Base-by-base conservation (phyloP, 78 protist genomes). In the Speleostelium caveatum region DNA sequence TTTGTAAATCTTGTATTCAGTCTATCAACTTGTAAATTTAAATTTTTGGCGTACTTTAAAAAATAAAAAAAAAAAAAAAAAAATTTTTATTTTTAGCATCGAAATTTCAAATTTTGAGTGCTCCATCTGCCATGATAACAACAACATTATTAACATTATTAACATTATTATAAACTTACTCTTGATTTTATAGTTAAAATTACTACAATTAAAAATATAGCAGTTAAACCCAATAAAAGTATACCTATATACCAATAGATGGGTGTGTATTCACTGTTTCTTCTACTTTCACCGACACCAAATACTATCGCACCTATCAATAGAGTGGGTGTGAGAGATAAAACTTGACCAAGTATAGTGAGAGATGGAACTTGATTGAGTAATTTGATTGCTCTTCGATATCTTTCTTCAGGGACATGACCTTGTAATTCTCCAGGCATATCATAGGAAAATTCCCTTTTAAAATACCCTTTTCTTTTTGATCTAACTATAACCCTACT, bases 201-300 rank as follows among this genome's bases (percentile, higher is more conserved):
- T n/a, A 63, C 58, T 22, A 67, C n/a, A 17, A 83, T 28, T 24
- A 83, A 68, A 38, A 51, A 53, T 51, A 83, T n/a, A 33, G 42
- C 42, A 26, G 91, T 39, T 10, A 83, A 39, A 53, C 72, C 71
- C 30, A 83, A 45, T 19, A 83, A 26, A n/a, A 83, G n/a, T 8
- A 83, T 83, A 56, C 91, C 91, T 4, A 83, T 83, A 71, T 83
- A 83, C 91, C 91, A 83, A 45, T 83, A 83, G 33, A 83, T 83
- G 63, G 91, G 91, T 42, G 91, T 83, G 55, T n/a, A 80, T 16
- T 45, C n/a, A 2, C 33, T 38, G 17, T 24, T 33, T 69, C 63
- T 83, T 28, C 62, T 79, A 36, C 60, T 8, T 69, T 83, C 74
- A 22, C 91, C 91, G 59, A 83, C 72, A 45, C 80, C 91, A 56